These are phyloP conservation scores for Fusarium longipes DNA, from an alignment of 2,329 filamentous ascomycete species.

Conservation along the genomic window DNA sequence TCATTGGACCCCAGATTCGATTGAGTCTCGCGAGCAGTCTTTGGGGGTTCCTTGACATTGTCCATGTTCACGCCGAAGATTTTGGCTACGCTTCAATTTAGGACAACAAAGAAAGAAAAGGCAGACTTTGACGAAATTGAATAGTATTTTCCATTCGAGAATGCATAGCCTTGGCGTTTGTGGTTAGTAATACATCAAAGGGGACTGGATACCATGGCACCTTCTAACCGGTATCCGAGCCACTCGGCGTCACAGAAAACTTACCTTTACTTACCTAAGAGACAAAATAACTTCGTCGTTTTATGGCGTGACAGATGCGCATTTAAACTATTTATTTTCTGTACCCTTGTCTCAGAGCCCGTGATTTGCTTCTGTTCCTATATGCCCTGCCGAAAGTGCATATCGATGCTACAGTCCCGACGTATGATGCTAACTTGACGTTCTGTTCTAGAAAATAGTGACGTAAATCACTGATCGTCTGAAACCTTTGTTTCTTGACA, in stretches of 20 bases:
- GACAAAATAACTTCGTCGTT: too few relatives aligned
- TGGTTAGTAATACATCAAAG: background rate
- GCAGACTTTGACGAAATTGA: too few relatives aligned
- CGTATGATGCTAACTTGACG: slow-evolving; percentile 5
- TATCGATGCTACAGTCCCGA: background rate
- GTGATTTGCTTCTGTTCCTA: too few relatives aligned
- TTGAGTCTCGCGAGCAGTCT: background rate
- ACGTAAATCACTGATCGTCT: background rate
- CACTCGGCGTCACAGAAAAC: too few relatives aligned
- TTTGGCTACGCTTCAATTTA: background rate
- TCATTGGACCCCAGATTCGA: background rate
- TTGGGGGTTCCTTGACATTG: background rate
- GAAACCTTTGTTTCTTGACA: background rate
- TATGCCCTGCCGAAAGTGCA: background rate
- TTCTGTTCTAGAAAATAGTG: background rate
- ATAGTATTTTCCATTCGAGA: too few relatives aligned
- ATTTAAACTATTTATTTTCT: too few relatives aligned
- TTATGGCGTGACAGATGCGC: too few relatives aligned
- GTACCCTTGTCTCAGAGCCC: too few relatives aligned
- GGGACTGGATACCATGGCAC: background rate
- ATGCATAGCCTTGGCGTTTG: fast-evolving
- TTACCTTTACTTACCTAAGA: too few relatives aligned
- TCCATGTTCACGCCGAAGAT: background rate
- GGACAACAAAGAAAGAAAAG: background rate
- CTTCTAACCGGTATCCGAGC: background rate